A percentile compares a stretch with the other conserved stretches of the same genome.
phyloP scores from a whole-genome alignment of 2,329 filamentous ascomycete species.

The Penicillium sp. region DNA sequence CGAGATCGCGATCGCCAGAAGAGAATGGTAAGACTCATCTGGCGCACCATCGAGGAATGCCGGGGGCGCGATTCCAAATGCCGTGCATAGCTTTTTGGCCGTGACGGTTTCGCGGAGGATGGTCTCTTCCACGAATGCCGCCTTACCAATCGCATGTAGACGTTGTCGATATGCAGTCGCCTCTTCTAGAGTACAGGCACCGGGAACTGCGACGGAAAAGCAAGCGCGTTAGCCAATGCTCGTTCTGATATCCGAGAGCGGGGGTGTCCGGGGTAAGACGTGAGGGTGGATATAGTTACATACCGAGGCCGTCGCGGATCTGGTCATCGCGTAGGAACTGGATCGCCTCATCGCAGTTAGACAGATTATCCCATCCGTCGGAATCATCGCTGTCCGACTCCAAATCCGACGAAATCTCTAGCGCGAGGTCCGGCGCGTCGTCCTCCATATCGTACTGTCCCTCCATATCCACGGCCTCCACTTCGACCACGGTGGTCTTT shows the following conservation, averaged over 20 bases:
- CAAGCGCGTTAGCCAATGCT: slow-evolving; percentile 16
- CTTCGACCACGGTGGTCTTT: slow-evolving; percentile 38
- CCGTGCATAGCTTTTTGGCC: slow-evolving; percentile 80
- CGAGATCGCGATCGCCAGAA: slow-evolving; percentile 74
- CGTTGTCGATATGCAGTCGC: slow-evolving; percentile 66
- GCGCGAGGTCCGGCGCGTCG: slow-evolving; percentile 28
- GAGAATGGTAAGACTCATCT: slow-evolving; percentile 73
- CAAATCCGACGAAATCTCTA: slow-evolving; percentile 37
- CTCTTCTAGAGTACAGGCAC: slow-evolving; percentile 67
- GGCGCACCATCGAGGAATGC: slow-evolving; percentile 68
- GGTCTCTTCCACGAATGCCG: slow-evolving; percentile 71
- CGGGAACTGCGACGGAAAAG: slow-evolving; percentile 39
- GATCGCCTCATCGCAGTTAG: slow-evolving; percentile 62
- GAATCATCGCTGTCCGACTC: slow-evolving; percentile 40
- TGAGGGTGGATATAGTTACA: slow-evolving; percentile 38
- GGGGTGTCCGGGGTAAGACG: slow-evolving; percentile 23
- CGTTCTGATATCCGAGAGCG: slow-evolving; percentile 20
- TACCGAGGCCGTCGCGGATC: slow-evolving; percentile 45
- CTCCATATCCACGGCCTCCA: slow-evolving; percentile 35
- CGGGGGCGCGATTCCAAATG: slow-evolving; percentile 76
- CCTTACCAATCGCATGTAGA: slow-evolving; percentile 73
- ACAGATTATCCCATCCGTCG: slow-evolving; percentile 62
- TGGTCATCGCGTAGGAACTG: slow-evolving; percentile 58
- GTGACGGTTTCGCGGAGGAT: slow-evolving; percentile 68
- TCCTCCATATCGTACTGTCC: slow-evolving; percentile 19